phyloP scores from a whole-genome alignment of 495 filamentous ascomycete genomes.

The Penicillium simplicissimum region DNA sequence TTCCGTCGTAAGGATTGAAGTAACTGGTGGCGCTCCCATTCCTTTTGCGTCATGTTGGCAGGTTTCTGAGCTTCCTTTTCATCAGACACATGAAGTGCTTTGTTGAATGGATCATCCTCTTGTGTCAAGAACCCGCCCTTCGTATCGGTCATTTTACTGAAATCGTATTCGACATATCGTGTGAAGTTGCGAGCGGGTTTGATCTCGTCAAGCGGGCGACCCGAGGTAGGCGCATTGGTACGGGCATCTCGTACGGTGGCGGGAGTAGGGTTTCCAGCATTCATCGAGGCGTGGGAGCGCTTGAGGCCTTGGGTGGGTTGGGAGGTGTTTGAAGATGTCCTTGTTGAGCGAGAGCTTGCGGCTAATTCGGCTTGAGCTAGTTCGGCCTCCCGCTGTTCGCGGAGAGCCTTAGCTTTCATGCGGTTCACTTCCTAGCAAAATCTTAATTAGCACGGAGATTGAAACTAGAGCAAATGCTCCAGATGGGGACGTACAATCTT shows the following conservation, averaged over 20 bases:
- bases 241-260: conserved; percentile 69
- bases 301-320: conserved; percentile 52
- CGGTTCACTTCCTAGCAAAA: conserved; percentile 77
- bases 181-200: conserved; percentile 77
- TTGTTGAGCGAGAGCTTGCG: conserved; percentile 22
- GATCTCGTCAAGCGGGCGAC: conserved; percentile 57
- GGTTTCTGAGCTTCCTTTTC: conserved; percentile 66
- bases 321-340: conserved; percentile 14
- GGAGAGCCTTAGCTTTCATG: conserved; percentile 86
- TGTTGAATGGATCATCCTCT: conserved; percentile 89
- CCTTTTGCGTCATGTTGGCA: conserved; percentile 82
- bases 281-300: conserved; percentile 63
- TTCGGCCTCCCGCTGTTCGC: conserved; percentile 67
- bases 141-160: conserved; percentile 95
- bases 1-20: conserved; percentile 66
- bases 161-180: conserved; percentile 95
- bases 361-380: conserved; percentile 41
- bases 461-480: neutral
- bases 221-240: conserved; percentile 28
- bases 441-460: conserved; percentile 8
- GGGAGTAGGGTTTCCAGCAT: conserved; percentile 56
- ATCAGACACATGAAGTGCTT: conserved; percentile 61
- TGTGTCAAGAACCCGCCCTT: conserved; percentile 89
- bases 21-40: conserved; percentile 86
- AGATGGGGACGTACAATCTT: conserved; percentile 54